Percentiles rank a stretch among this genome's conserved stretches.
Evolutionary conservation across 2,329 filamentous ascomycete genomes (phyloP).

Genomic region (Diplodia intermedia): DNA sequence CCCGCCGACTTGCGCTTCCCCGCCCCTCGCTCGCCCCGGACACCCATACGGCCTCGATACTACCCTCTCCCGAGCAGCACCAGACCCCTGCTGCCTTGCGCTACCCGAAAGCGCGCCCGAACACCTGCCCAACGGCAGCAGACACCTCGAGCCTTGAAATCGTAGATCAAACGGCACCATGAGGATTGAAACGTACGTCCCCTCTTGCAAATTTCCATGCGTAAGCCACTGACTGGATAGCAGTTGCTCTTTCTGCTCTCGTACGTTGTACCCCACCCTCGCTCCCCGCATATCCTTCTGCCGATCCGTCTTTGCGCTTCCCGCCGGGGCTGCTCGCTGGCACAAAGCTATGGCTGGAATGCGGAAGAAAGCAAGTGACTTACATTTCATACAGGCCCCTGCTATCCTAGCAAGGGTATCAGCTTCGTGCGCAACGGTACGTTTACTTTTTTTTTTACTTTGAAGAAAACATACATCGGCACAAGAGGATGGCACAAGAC

Average conservation of each 20-base stretch:
- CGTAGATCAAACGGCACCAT: conserved; percentile 36
- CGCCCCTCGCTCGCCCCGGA: conserved; percentile 13
- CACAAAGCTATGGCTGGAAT: neutral
- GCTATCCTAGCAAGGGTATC: conserved; percentile 56
- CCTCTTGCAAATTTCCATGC: neutral
- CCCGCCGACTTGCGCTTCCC: conserved; percentile 9
- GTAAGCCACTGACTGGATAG: neutral
- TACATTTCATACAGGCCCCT: conserved; percentile 51
- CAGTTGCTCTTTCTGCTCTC: conserved; percentile 21
- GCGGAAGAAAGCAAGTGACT: neutral
- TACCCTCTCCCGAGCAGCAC: neutral
- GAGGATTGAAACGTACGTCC: conserved; percentile 44
- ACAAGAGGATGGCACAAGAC: neutral
- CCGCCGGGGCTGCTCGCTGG: neutral
- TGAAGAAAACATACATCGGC: neutral
- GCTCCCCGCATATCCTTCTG: neutral
- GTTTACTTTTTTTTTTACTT: neutral
- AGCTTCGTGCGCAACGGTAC: conserved; percentile 70
- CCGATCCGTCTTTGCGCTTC: neutral
- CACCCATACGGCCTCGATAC: neutral
- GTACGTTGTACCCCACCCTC: neutral
- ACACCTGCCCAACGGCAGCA: neutral
- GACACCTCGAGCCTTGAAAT: neutral
- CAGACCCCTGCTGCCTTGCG: neutral
- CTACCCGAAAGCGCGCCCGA: neutral